phyloP scores from a whole-genome alignment of 2,329 filamentous ascomycete species.

The Hymenoscyphus scutula region DNA sequence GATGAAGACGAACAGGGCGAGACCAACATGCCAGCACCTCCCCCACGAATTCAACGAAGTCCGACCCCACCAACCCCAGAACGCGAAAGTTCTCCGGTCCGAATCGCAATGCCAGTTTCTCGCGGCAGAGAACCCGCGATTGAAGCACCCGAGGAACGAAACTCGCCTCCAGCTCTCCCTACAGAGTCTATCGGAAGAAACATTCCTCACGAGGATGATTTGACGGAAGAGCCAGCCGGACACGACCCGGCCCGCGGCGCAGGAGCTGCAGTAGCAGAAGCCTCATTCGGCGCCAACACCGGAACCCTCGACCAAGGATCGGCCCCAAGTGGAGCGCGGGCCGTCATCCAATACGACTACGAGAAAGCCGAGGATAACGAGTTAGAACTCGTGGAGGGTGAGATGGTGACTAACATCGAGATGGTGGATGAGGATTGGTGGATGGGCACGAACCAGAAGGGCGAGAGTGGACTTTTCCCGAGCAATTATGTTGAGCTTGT shows the following conservation, averaged over 20 bases:
- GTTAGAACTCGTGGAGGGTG: constrained; percentile 84
- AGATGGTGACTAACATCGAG: constrained; percentile 86
- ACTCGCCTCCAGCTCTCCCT: constrained; percentile 59
- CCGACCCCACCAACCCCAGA: constrained; percentile 44
- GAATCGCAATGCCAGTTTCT: constrained; percentile 80
- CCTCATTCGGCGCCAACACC: constrained; percentile 43
- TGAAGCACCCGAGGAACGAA: constrained; percentile 49
- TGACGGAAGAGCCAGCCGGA: constrained; percentile 61
- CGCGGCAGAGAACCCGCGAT: constrained; percentile 55
- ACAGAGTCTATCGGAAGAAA: constrained; percentile 60
- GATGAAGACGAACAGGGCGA: constrained; percentile 53
- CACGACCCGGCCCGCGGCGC: constrained; percentile 59
- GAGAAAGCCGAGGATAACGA: constrained; percentile 98
- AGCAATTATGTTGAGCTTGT: constrained; percentile 94
- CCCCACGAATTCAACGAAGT: constrained; percentile 37
- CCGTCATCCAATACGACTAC: constrained; percentile 89
- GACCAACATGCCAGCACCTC: constrained; percentile 43
- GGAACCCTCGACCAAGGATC: constrained; percentile 43
- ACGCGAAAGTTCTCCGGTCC: constrained; percentile 71
- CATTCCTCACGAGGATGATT: constrained; percentile 61
- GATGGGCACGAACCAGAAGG: constrained; percentile 85
- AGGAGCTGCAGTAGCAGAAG: constrained; percentile 53
- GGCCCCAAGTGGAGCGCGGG: constrained; percentile 62
- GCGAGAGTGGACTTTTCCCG: constrained; percentile 88
- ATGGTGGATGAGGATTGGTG: constrained; percentile 99